phyloP scores from a whole-genome alignment of 1,284 basidiomycete species.

The Sutorius eximius region DNA sequence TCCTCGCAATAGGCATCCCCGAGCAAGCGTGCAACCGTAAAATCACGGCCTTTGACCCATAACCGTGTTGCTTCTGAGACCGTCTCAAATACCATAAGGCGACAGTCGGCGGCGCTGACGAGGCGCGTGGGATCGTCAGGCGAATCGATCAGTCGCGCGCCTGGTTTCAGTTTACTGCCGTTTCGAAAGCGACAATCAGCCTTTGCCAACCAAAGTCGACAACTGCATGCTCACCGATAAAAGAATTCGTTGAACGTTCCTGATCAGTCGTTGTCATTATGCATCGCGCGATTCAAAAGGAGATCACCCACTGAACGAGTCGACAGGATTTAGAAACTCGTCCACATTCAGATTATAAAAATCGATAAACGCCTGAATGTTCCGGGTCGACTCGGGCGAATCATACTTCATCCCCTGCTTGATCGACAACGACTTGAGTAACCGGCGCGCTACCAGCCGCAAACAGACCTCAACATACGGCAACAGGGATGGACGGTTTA shows the following conservation, averaged over 20 bases:
- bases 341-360: conserved; percentile 86
- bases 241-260: conserved; percentile 92
- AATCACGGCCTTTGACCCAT: conserved; percentile 98
- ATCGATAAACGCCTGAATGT: conserved; percentile 86
- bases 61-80: conserved; percentile 82
- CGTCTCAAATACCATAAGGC: conserved; percentile 90
- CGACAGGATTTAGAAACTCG: conserved; percentile 82
- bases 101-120: conserved; percentile 90
- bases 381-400: conserved; percentile 76
- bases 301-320: conserved; percentile 66
- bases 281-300: background rate
- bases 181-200: conserved; percentile 34
- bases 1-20: conserved; percentile 76
- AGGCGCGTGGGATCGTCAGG: conserved; percentile 75
- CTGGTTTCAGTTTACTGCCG: conserved; percentile 79
- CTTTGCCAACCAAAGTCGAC: background rate
- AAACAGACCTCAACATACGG: conserved; percentile 4
- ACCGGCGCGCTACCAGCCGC: conserved; percentile 56
- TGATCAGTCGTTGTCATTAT: conserved; percentile 29
- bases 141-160: conserved; percentile 75
- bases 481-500: conserved; percentile 4
- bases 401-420: conserved; percentile 97
- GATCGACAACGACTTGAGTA: conserved; percentile 88
- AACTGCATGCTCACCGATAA: conserved; percentile 51
- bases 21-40: conserved; percentile 77